Conservation (phyloP, 345 rosid genomes). For the Angophora floribunda region DNA sequence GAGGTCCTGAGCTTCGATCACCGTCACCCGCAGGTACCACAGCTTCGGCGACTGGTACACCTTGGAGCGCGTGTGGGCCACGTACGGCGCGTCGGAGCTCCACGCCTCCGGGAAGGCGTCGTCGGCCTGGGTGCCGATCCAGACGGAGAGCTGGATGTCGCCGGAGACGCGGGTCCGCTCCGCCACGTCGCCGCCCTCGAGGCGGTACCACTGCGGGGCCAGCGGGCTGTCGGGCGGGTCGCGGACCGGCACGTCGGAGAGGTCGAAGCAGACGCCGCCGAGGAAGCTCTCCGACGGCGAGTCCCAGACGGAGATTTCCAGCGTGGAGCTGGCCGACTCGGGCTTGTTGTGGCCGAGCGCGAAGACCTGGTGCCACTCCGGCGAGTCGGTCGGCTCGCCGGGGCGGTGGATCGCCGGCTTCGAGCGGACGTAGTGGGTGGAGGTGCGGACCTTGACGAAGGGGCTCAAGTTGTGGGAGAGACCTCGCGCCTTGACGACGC, state of each 20-base stretch:
- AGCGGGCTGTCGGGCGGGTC: slow-evolving; percentile 89
- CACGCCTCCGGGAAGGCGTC: slow-evolving; percentile 93
- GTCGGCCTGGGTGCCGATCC: slow-evolving; percentile 95
- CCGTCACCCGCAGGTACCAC: slow-evolving; percentile 83
- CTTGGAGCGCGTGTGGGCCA: slow-evolving; percentile 83
- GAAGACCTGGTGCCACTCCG: slow-evolving; percentile 86
- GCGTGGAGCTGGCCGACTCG: slow-evolving; percentile 38
- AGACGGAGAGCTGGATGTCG: slow-evolving; percentile 83
- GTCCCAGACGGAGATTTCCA: slow-evolving; percentile 92
- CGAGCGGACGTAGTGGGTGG: slow-evolving; percentile 30
- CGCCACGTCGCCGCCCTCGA: slow-evolving; percentile 41
- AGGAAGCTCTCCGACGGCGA: slow-evolving; percentile 57
- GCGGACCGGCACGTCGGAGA: slow-evolving; percentile 74
- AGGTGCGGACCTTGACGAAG: slow-evolving; percentile 51
- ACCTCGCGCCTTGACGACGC: slow-evolving; percentile 75
- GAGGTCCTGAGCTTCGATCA: slow-evolving; percentile 89
- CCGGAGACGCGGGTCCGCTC: slow-evolving; percentile 49
- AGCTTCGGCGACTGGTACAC: slow-evolving; percentile 94
- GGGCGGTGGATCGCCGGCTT: slow-evolving; percentile 54
- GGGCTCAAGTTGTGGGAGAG: slow-evolving; percentile 52
- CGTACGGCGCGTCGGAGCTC: slow-evolving; percentile 81
- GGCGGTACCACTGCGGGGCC: slow-evolving; percentile 89
- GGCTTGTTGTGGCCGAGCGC: slow-evolving; percentile 47
- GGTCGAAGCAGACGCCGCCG: slow-evolving; percentile 86
- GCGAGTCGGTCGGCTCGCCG: slow-evolving; percentile 51